phyloP scores from a whole-genome alignment of 2,329 filamentous ascomycete genomes.

The Ophiostoma populinum region DNA sequence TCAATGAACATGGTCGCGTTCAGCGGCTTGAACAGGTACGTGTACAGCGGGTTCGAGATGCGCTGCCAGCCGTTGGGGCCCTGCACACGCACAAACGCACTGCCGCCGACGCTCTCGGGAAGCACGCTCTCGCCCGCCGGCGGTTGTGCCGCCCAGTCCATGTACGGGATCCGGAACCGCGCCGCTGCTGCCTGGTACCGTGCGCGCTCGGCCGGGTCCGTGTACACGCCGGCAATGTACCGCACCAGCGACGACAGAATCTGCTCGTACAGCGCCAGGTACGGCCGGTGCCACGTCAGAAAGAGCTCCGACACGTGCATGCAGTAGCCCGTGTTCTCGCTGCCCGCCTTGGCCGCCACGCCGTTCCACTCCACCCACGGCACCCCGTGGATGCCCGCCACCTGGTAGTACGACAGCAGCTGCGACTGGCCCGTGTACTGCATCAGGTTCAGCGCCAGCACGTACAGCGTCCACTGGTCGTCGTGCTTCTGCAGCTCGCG shows the following conservation, averaged over 20 bases:
- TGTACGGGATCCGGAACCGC: conserved; percentile 39
- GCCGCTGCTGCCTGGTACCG: conserved; percentile 33
- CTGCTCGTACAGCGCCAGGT: conserved; percentile 45
- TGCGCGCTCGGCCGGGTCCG: conserved; percentile 21
- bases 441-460: conserved; percentile 58
- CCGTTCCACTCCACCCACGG: conserved; percentile 41
- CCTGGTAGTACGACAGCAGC: conserved; percentile 58
- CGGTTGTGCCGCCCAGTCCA: conserved; percentile 38
- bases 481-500: conserved; percentile 43
- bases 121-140: conserved; percentile 29
- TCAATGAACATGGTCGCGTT: conserved; percentile 40
- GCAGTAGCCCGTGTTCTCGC: conserved; percentile 52
- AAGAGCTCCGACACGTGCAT: conserved; percentile 59
- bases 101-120: conserved; percentile 29
- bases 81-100: conserved; percentile 26
- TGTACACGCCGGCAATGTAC: conserved; percentile 30
- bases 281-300: conserved; percentile 70
- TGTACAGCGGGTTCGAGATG: conserved; percentile 45
- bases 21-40: conserved; percentile 42
- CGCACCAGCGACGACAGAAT: conserved; percentile 19
- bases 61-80: conserved; percentile 37
- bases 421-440: conserved; percentile 46
- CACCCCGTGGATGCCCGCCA: conserved; percentile 67
- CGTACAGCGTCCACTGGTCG: conserved; percentile 59
- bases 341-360: conserved; percentile 31